These are phyloP conservation scores for Rhizomucor pusillus DNA, from an alignment of 371 early-diverging fungal genomes.

Conservation along the genomic window DNA sequence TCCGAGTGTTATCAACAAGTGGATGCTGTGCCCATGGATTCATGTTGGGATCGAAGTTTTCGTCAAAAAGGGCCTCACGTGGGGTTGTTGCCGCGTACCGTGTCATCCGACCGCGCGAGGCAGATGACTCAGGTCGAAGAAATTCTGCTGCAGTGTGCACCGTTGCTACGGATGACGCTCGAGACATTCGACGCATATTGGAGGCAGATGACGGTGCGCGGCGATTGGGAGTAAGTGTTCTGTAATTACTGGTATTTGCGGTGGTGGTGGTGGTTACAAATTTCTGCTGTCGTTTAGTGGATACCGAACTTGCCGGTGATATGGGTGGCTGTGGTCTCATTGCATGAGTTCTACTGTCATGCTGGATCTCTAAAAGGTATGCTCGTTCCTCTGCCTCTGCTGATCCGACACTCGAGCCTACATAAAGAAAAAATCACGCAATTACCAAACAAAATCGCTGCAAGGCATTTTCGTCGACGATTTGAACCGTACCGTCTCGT, in stretches of 20 bases:
- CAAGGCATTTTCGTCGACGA: neutral
- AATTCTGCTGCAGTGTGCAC: conserved; percentile 1
- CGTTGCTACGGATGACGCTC: neutral
- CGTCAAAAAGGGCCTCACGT: conserved; percentile 16
- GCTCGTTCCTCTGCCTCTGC: conserved; percentile 27
- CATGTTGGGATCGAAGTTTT: conserved; percentile 27
- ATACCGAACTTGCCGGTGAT: conserved; percentile 6
- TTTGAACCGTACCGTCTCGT: conserved; percentile 9
- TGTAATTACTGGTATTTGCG: too few relatives aligned
- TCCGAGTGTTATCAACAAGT: neutral
- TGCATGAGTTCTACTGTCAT: neutral
- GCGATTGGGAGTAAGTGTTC: too few relatives aligned
- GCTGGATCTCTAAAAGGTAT: conserved; percentile 22
- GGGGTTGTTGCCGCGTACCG: neutral
- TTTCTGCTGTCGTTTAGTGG: conserved; percentile 6
- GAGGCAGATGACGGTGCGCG: conserved; percentile 1
- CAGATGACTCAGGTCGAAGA: neutral
- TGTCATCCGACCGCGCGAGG: neutral
- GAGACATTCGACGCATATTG: neutral
- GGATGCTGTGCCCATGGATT: conserved; percentile 28
- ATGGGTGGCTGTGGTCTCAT: neutral
- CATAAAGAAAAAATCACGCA: neutral
- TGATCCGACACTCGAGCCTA: conserved; percentile 18
- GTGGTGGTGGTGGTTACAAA: too few relatives aligned
- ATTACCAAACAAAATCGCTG: neutral